phyloP scores from a whole-genome alignment of 2,329 filamentous ascomycete genomes.

The Alternaria sp. region DNA sequence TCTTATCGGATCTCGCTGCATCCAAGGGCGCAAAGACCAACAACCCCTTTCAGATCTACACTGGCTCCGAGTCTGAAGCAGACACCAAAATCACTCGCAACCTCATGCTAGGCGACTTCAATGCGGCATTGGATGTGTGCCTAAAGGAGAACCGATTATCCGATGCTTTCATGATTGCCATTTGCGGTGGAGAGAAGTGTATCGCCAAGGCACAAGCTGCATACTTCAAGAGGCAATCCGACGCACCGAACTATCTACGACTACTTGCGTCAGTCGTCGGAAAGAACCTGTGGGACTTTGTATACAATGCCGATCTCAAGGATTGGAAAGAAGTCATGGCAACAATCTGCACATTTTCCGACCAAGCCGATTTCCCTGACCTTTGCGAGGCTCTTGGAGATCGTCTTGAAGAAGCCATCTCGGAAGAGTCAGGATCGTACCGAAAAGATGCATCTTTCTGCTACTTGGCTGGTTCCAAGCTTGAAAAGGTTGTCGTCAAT shows the following conservation, averaged over 20 bases:
- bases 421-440: conserved; percentile 59
- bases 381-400: conserved; percentile 95
- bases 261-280: conserved; percentile 89
- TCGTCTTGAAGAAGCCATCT: conserved; percentile 76
- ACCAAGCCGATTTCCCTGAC: conserved; percentile 89
- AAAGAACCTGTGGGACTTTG: conserved; percentile 98
- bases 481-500: conserved; percentile 95
- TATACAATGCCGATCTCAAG: conserved; percentile 90
- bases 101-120: conserved; percentile 88
- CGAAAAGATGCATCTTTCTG: conserved; percentile 96
- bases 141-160: conserved; percentile 88
- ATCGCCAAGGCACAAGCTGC: conserved; percentile 92
- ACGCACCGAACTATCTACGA: conserved; percentile 89
- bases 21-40: conserved; percentile 93
- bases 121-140: conserved; percentile 87
- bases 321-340: conserved; percentile 99
- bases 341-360: conserved; percentile 92
- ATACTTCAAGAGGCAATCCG: conserved; percentile 84
- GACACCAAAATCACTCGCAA: conserved; percentile 89
- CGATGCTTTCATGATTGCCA: conserved; percentile 97
- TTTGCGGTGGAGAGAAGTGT: conserved; percentile 91
- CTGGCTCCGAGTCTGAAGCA: conserved; percentile 80
- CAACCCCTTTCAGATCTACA: conserved; percentile 90
- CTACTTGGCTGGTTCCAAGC: conserved; percentile 91
- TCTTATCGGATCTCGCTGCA: conserved; percentile 82